Base-by-base conservation (phyloP, 1,139 yeast genomes). In the Candida mesenterica region DNA sequence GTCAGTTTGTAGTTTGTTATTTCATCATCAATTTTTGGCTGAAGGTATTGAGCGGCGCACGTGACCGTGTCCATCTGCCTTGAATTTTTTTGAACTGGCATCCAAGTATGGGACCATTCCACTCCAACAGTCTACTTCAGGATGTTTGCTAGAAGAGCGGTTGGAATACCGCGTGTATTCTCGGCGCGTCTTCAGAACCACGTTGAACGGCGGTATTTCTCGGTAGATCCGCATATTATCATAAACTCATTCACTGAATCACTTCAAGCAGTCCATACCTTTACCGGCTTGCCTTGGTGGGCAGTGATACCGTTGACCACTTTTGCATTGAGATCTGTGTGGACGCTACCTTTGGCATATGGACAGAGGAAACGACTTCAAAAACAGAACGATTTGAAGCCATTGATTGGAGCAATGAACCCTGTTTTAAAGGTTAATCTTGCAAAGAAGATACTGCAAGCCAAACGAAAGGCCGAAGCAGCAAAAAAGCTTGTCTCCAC, bases 291-390 rank as follows among this genome's bases (percentile, higher is more conserved):
- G 5, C 87, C 95, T 8, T 90, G 97, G 96, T 79, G 88, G 72
- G 77, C 77, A 0, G 60, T 89, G 27, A 82, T 90, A 7, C 97
- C 97, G 0, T 28, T 79, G 14, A 62, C 87, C 0, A 87, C 97
- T 0, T 57, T 88, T 22, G 62, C 78, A 0, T 56, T 89, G 18
- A 70, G 97, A 46, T 54, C 84, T 0, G 49, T 68, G 3, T 68
- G 86, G 61, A 89, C 97, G 0, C 55, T 88, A 15, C 97, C 97
- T 2, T 60, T 89, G 19, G 88, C 95, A 0, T 65, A 89, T 3
- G 47, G 75, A 40, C 95, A 87, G 50, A 63, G 97, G 38, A 68
- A 68, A 35, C 62, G 95, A 29, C 62, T 83, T 7, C 82, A 77
- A 40, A 81, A 75, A 44, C 97, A 89, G 57, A 80, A 81, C 34